Conservation (phyloP, 2,329 filamentous ascomycete species). For the Fusarium xyrophilum region DNA sequence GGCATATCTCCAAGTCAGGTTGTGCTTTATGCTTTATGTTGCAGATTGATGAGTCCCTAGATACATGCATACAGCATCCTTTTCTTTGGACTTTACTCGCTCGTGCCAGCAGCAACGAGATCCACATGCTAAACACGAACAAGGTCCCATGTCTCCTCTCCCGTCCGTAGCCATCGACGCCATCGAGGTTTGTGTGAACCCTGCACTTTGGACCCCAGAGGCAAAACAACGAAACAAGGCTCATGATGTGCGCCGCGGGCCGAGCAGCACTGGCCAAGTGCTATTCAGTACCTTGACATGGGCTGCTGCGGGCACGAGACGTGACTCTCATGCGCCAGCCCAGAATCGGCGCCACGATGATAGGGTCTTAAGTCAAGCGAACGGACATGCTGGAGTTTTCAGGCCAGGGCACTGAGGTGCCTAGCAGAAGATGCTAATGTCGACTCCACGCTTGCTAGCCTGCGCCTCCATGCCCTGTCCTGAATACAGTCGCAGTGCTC, state of each 20-base stretch:
- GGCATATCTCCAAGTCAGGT: conserved; percentile 15
- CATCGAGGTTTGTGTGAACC: conserved; percentile 36
- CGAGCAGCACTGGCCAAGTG: conserved; percentile 37
- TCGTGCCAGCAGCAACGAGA: conserved; percentile 33
- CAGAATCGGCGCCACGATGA: conserved; percentile 37
- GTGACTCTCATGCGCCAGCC: conserved; percentile 40
- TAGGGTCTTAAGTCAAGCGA: conserved; percentile 31
- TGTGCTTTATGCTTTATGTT: conserved; percentile 11
- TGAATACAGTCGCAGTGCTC: conserved; percentile 23
- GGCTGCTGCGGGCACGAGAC: conserved; percentile 39
- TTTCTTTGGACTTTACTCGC: conserved; percentile 25
- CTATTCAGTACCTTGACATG: conserved; percentile 19
- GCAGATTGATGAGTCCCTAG: conserved; percentile 21
- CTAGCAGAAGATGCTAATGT: conserved; percentile 16
- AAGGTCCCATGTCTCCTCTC: conserved; percentile 42
- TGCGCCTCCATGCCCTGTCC: conserved; percentile 30
- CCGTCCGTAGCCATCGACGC: conserved; percentile 43
- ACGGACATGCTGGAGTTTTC: conserved; percentile 30
- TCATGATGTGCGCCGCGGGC: conserved; percentile 39
- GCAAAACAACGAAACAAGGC: conserved; percentile 36
- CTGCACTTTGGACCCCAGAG: conserved; percentile 36
- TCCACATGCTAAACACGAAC: conserved; percentile 42
- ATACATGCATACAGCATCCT: conserved; percentile 1
- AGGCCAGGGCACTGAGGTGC: conserved; percentile 21
- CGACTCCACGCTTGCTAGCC: conserved; percentile 27